Base-by-base conservation (phyloP, 2,329 filamentous ascomycete species). In the Arthrinium phaeospermum region DNA sequence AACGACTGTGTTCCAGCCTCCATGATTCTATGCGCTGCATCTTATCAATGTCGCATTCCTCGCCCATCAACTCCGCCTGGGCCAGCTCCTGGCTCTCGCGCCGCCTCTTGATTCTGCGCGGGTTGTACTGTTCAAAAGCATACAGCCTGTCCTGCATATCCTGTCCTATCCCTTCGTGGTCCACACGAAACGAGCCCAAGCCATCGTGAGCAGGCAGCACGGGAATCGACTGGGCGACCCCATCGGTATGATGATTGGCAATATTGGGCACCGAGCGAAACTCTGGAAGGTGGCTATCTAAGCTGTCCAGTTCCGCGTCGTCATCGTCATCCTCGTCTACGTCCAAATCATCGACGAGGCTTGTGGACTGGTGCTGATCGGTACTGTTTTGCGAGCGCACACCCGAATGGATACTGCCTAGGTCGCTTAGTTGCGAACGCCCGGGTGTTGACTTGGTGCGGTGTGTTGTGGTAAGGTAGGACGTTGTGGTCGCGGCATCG, bases 181-280 rank as follows among this genome's bases (percentile, higher is more conserved):
- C 80, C 79, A 94, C 73, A 82, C 86, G 90, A 81, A 99, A 99
- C 8, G 92, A 94, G 5, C 96, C 96, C 67, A 98, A 83, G 1
- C 96, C 96, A 85, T 99, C 95, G 79, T 99, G 96, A 0, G 91
- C 90, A 0, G 96, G 96, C n/a, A 99, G 88, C 2, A 98, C 90
- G 0, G 93, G 91, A 24, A 88, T 86, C 27, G 90, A 85, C 75
- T 89, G 90, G 67, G 89, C 85, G 71, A 89, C 85, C 61, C 75
- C 85, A 77, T 77, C 83, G 34, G 57, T 22, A 37, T 41, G 57
- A 30, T 68, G 64, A 77, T 75, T 82, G 77, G 78, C 87, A 41
- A 80, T 84, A 70, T 78, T 78, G 10, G 87, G 85, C 8, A 85
- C 86, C 64, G 94, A 91, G 70, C 94, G 91, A 79, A 98, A 98